phyloP scores from a whole-genome alignment of 352 stramenopile species.

The Globisporangium barbulae region DNA sequence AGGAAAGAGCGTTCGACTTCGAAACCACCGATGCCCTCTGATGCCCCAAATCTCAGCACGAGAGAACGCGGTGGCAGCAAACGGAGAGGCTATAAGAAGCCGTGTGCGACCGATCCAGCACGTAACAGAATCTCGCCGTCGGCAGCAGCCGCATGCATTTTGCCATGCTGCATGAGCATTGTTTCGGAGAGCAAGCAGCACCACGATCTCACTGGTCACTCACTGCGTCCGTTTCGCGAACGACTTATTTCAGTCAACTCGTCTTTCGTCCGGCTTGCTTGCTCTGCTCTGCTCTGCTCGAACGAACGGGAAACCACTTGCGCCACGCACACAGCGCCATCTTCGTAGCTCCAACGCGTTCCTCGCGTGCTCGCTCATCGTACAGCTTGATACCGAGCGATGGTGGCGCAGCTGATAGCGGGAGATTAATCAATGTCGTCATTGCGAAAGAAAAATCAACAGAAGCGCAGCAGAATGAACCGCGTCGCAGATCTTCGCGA shows the following conservation, averaged over 20 bases:
- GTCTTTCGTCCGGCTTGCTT: neutral
- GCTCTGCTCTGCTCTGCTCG: neutral
- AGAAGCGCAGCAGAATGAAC: conserved; percentile 1
- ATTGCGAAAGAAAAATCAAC: neutral
- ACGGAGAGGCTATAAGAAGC: neutral
- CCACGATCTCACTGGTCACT: neutral
- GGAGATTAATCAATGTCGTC: neutral
- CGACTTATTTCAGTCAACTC: conserved; percentile 1
- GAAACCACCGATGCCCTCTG: neutral
- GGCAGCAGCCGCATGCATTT: neutral
- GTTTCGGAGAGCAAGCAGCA: neutral
- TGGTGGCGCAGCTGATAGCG: neutral
- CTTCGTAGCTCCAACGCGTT: neutral
- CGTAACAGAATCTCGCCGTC: neutral
- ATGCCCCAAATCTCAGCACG: neutral
- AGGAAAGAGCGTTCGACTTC: neutral
- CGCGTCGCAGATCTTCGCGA: conserved; percentile 7
- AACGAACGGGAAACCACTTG: neutral
- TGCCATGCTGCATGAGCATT: neutral
- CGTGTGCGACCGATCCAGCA: neutral
- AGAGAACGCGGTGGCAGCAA: neutral
- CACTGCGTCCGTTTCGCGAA: neutral
- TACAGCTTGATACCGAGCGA: neutral
- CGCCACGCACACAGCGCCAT: neutral
- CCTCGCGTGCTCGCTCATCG: neutral